Evolutionary conservation across 2,329 filamentous ascomycete species (phyloP).

Genomic region (Stagonosporopsis vannaccii): DNA sequence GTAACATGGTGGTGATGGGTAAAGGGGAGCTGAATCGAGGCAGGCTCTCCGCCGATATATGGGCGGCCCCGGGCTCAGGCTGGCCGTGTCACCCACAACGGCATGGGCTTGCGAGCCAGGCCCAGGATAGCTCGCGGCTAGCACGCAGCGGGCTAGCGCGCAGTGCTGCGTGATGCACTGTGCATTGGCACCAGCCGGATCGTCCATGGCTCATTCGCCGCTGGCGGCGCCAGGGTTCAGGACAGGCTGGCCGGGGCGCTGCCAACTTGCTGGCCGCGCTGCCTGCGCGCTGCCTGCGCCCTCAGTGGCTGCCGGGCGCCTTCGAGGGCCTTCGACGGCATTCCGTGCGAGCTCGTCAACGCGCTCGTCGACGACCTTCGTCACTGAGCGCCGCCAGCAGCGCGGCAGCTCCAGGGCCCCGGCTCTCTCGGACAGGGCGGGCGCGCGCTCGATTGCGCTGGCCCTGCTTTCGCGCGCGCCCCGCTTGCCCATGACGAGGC

Average conservation of each 20-base stretch:
- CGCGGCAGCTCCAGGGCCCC: slow-evolving; percentile 1
- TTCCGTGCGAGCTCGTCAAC: slow-evolving; percentile 13
- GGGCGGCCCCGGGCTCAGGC: slow-evolving; percentile 11
- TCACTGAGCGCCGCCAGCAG: slow-evolving; percentile 2
- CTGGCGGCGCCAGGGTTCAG: slow-evolving; percentile 6
- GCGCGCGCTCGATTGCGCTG: background rate
- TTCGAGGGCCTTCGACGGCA: slow-evolving; percentile 20
- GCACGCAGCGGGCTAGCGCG: background rate
- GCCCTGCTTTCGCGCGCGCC: slow-evolving; percentile 18
- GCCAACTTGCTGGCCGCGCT: slow-evolving; percentile 19
- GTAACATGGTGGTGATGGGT: slow-evolving; percentile 34
- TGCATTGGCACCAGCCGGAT: slow-evolving; percentile 23
- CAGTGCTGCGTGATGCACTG: slow-evolving; percentile 24
- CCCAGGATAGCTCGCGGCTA: slow-evolving; percentile 3
- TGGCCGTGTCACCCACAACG: slow-evolving; percentile 26
- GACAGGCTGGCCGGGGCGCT: slow-evolving; percentile 12
- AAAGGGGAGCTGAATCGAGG: slow-evolving; percentile 25
- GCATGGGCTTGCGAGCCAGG: slow-evolving; percentile 13
- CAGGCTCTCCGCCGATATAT: slow-evolving; percentile 18
- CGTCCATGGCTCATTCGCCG: slow-evolving; percentile 12
- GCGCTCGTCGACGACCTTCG: slow-evolving; percentile 2
- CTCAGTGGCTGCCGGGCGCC: slow-evolving; percentile 10
- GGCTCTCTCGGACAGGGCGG: slow-evolving; percentile 13
- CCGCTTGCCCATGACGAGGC: slow-evolving; percentile 20
- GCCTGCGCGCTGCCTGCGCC: background rate